Percentiles rank a stretch among this genome's conserved stretches.
phyloP scores from a whole-genome alignment of 371 early-diverging fungal species.

The Blakeslea trispora region DNA sequence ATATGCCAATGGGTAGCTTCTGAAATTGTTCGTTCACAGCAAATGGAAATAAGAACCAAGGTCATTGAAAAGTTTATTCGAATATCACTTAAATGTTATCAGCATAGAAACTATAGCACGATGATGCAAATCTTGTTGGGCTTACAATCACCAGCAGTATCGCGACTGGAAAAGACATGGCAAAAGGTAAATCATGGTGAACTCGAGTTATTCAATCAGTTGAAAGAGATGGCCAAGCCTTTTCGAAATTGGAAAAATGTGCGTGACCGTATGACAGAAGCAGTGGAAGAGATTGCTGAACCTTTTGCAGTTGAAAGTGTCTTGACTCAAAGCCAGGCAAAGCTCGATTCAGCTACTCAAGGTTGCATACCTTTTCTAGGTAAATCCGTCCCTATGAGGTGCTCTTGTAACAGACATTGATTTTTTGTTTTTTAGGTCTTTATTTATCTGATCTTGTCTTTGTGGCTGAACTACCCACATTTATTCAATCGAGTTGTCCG shows the following conservation, averaged over 20 bases:
- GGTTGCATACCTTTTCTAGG: conserved; percentile 66
- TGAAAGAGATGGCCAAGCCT: conserved; percentile 59
- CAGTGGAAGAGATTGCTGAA: conserved; percentile 43
- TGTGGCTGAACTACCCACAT: conserved; percentile 64
- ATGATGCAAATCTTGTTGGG: conserved; percentile 62
- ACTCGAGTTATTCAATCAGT: conserved; percentile 48
- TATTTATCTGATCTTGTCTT: conserved; percentile 69
- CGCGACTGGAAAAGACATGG: conserved; percentile 57
- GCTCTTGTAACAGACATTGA: no score
- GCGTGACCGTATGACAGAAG: conserved; percentile 56
- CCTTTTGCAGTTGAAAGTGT: conserved; percentile 48
- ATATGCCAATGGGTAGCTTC: conserved; percentile 54
- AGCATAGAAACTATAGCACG: conserved; percentile 61
- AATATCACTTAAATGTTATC: conserved; percentile 59
- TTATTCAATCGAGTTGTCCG: conserved; percentile 31
- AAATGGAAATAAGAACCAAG: conserved; percentile 34
- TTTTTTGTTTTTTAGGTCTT: no score
- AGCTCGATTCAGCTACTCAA: conserved; percentile 8
- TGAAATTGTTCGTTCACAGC: conserved; percentile 42
- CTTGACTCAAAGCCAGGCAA: conserved; percentile 28
- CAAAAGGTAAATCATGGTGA: conserved; percentile 49
- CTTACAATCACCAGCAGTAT: conserved; percentile 54
- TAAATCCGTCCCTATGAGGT: no score
- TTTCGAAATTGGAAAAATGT: conserved; percentile 62
- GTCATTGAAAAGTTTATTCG: conserved; percentile 54